Evolutionary conservation across 2,329 filamentous ascomycete genomes (phyloP).

Genomic region (Nigrospora oryzae): DNA sequence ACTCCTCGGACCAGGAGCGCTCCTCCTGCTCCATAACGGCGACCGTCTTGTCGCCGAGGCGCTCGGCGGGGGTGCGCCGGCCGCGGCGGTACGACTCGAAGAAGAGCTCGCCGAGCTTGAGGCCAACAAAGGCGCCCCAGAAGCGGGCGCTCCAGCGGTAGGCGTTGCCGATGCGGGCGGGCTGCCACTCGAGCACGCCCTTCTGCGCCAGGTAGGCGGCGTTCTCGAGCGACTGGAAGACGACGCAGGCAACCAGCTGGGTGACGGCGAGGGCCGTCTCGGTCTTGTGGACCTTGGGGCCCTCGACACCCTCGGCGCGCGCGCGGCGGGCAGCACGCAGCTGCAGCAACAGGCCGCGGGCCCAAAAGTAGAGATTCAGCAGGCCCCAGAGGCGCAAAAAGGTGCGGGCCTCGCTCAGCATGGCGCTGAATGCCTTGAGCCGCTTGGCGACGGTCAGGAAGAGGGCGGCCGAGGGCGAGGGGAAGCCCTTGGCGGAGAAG

Average conservation of each 20-base stretch:
- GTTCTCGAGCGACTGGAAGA: constrained; percentile 79
- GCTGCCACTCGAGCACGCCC: constrained; percentile 54
- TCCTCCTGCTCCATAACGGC: constrained; percentile 19
- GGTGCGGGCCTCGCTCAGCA: constrained; percentile 64
- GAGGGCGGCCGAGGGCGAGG: constrained; percentile 27
- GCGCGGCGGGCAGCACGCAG: constrained; percentile 15
- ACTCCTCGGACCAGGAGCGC: constrained; percentile 37
- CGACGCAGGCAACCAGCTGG: constrained; percentile 59
- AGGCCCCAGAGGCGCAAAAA: constrained; percentile 72
- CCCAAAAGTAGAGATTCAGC: constrained; percentile 65
- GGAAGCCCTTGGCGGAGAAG: constrained; percentile 25
- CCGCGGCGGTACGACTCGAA: constrained; percentile 33
- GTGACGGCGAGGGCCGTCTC: constrained; percentile 49
- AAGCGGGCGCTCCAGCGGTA: constrained; percentile 68
- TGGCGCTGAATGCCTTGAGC: constrained; percentile 51
- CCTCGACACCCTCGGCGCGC: constrained; percentile 16
- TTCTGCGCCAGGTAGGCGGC: constrained; percentile 67
- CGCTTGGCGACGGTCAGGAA: constrained; percentile 41
- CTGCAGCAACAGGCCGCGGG: constrained; percentile 36
- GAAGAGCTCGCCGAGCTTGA: constrained; percentile 63
- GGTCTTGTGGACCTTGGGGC: constrained; percentile 27
- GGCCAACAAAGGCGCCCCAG: constrained; percentile 70
- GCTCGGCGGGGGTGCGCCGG: constrained; percentile 22
- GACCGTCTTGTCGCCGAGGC: constrained; percentile 32
- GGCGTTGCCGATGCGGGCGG: constrained; percentile 49